Percentiles rank a stretch among this genome's conserved stretches.
phyloP scores from a whole-genome alignment of 2,329 filamentous ascomycete species.

The Paramyrothecium sp. region DNA sequence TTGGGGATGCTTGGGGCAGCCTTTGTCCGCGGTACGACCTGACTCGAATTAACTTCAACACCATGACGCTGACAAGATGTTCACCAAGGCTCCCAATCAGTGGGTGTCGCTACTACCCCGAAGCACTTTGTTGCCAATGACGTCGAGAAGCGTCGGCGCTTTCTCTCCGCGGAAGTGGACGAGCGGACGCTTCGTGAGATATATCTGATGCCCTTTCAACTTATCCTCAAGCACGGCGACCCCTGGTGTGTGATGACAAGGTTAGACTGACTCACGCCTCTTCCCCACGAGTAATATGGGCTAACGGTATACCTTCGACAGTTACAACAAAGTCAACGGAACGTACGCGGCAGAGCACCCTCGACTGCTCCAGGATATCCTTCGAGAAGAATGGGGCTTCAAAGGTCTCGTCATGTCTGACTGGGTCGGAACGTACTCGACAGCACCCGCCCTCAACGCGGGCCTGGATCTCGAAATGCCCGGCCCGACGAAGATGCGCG shows the following conservation, averaged over 20 bases:
- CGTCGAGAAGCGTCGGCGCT: slow-evolving; percentile 17
- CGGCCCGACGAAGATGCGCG: slow-evolving; percentile 3
- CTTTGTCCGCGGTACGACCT: no score
- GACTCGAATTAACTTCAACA: no score
- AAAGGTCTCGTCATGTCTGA: slow-evolving; percentile 32
- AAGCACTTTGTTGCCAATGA: slow-evolving; percentile 44
- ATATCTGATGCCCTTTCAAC: slow-evolving; percentile 39
- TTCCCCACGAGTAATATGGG: no score
- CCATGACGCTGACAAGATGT: no score
- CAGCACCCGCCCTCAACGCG: slow-evolving; percentile 23
- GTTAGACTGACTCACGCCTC: no score
- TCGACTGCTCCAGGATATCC: slow-evolving; percentile 18
- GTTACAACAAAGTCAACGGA: slow-evolving; percentile 25
- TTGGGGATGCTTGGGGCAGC: no score
- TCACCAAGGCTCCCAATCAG: no score
- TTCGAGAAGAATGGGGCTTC: slow-evolving; percentile 31
- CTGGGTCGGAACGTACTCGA: slow-evolving; percentile 31
- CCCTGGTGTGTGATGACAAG: slow-evolving; percentile 47
- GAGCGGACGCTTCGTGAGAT: slow-evolving; percentile 25
- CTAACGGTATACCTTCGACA: no score
- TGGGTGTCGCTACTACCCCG: slow-evolving; percentile 37
- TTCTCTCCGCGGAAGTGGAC: slow-evolving; percentile 9
- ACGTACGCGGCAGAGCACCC: slow-evolving; percentile 17
- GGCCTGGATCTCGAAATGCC: slow-evolving; percentile 16
- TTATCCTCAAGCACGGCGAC: slow-evolving; percentile 44